A percentile compares a stretch with the other conserved stretches of the same genome.
Conservation (phyloP, 1,284 basidiomycete genomes). For the Trametes versicolor region DNA sequence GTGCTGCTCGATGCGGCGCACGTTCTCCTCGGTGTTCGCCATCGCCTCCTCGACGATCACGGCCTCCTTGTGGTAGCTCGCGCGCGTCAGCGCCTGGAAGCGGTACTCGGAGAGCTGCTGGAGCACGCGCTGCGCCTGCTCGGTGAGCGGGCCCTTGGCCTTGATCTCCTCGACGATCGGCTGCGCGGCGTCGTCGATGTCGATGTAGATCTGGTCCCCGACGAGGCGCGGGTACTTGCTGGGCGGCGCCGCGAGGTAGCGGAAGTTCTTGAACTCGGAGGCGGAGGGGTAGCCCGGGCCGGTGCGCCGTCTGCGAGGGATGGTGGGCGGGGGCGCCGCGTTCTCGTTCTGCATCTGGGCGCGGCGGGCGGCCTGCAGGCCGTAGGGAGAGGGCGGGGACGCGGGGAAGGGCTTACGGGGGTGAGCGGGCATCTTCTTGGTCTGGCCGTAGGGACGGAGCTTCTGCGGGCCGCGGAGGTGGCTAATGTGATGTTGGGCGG, state of each 20-base stretch:
- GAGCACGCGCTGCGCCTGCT: slow-evolving; percentile 22
- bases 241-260: slow-evolving; percentile 11
- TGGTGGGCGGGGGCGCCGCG: slow-evolving; percentile 2
- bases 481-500: neutral
- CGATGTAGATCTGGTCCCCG: slow-evolving; percentile 23
- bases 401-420: slow-evolving; percentile 25
- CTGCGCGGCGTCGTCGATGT: slow-evolving; percentile 20
- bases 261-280: slow-evolving; percentile 14
- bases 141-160: slow-evolving; percentile 15
- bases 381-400: slow-evolving; percentile 13
- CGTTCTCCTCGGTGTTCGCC: slow-evolving; percentile 9
- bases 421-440: slow-evolving; percentile 13
- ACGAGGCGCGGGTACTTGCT: slow-evolving; percentile 10
- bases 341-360: slow-evolving; percentile 14
- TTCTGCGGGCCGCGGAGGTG: neutral
- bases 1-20: neutral
- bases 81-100: slow-evolving; percentile 8
- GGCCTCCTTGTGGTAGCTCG: slow-evolving; percentile 20
- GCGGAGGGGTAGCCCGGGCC: slow-evolving; percentile 13
- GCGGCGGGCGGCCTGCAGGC: slow-evolving; percentile 18
- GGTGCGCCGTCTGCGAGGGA: slow-evolving; percentile 5
- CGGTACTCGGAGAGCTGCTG: slow-evolving; percentile 12
- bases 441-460: slow-evolving; percentile 15
- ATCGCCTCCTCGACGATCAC: slow-evolving; percentile 14
- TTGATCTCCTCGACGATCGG: slow-evolving; percentile 24